Base-by-base conservation (phyloP, 2,329 filamentous ascomycete species). In the Parascedosporium putredinis region DNA sequence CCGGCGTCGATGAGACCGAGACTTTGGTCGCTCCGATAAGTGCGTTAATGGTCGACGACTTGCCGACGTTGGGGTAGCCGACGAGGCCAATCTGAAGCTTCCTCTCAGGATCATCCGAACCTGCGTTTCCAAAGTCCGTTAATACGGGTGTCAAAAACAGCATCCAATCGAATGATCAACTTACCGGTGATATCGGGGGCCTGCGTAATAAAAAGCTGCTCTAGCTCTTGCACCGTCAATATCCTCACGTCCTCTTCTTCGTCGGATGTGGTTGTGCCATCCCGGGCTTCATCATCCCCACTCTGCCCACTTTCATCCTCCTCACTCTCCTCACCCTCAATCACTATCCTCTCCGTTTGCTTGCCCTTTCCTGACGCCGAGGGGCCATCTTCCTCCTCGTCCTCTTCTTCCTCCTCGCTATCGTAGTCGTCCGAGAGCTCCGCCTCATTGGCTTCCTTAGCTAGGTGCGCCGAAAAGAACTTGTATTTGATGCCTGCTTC, bases 11-110 rank as follows among this genome's bases (percentile, higher is more conserved):
- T 14, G 93, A 98, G 34, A 98, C 94, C 0, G 91, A 97, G 5
- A 98, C 93, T 70, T 97, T 98, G 73, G 97, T 98, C 50, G 93
- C 84, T 47, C 94, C 94, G 52, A 97, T 90, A n/a, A 98, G 78
- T 38, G 93, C 91, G 71, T 98, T 98, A 75, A 98, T 98, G 14
- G 93, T 98, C 45, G 90, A 96, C 1, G 94, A 98, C 71, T 98
- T 98, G 69, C 93, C 93, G 55, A 98, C 93, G 70, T 98, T 98
- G 61, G 93, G 93, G 68, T 98, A 98, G 52, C 93, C 93, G 33
- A 98, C 93, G 18, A 98, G 75, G 58, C 93, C 93, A 57, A 98
- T 93, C 55, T 88, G 83, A 4, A 90, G 84, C 66, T 94, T 96
- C 55, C 67, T 68, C 43, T 73, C 71, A 7, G 70, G 58, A 3